Evolutionary conservation across 2,329 filamentous ascomycete species (phyloP), one percentile per base, ranked within the genome.

Genomic region (Aspergillus chevalieri): DNA sequence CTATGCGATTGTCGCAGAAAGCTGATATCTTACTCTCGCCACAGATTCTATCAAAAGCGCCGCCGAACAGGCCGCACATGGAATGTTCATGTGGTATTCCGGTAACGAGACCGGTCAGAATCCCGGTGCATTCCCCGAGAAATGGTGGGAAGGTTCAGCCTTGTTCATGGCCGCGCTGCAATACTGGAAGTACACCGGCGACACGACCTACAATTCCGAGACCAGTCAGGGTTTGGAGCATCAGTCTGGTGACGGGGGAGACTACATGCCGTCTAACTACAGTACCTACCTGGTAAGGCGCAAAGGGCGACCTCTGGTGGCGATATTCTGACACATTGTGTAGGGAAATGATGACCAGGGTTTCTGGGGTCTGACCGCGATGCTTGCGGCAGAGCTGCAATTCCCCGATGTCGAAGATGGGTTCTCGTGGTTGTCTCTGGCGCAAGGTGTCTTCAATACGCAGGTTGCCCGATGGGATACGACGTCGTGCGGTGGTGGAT

Each of bases 141-240:
- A 87, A 74, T 89, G 85, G 85, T 89, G 85, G 85, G 82, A 88
- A 63, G 82, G 81, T 4, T 81, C 82, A 47, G 81, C 82, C 12
- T 75, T 89, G 70, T 86, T 85, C 76, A 81, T 83, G 54, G 79
- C 82, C 1, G 71, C 86, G 57, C 74, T 88, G 41, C 83, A 87
- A 66, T 88, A 88, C 65, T 85, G 82, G 80, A 79, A 83, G 53
- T 76, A 80, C 49, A 87, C 84, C 0, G 82, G 82, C 49, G 84
- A 87, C 65, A 62, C 70, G 3, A 77, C 76, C 47, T 87, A 84
- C 69, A 86, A 86, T 64, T 62, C 76, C 8, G 74, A 80, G 10
- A 71, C 82, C 14, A 80, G 74, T 49, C 61, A 59, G 39, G 67
- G 65, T 8, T 52, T 71, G 47, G 50, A 65, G 44, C 64, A 58